Percentiles rank a stretch among this genome's conserved stretches.
Conservation (phyloP, 768 basidiomycete species). For the Goffeauzyma gilvescens region DNA sequence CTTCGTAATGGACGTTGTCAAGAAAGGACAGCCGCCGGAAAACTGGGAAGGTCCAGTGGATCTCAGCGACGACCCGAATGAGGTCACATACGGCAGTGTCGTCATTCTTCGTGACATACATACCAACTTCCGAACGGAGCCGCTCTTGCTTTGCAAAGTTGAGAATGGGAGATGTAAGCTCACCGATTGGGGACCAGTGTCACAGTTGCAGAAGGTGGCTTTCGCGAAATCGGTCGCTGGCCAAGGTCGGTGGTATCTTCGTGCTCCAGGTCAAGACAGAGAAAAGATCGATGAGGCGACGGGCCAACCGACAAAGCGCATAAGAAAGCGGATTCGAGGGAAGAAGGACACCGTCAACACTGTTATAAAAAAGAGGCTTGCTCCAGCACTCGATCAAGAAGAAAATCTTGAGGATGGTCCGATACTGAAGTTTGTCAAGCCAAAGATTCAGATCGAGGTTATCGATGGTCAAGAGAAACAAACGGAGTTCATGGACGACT, state of each 20-base stretch:
- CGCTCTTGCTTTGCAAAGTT: constrained; percentile 74
- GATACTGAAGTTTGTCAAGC: constrained; percentile 3
- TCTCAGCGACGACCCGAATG: constrained; percentile 21
- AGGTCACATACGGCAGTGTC: constrained; percentile 69
- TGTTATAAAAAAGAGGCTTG: constrained; percentile 7
- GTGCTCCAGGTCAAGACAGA: constrained; percentile 40
- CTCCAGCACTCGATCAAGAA: constrained; percentile 7
- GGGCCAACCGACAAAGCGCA: constrained; percentile 2
- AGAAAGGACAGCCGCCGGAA: constrained; percentile 42
- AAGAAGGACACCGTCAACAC: constrained; percentile 7
- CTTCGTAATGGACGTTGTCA: constrained; percentile 76
- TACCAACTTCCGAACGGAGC: constrained; percentile 67
- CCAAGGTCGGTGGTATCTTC: constrained; percentile 71
- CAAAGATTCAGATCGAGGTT: constrained; percentile 1
- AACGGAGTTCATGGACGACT: constrained; percentile 78
- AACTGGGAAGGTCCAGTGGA: neutral
- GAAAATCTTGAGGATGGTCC: constrained; percentile 4
- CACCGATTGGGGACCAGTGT: constrained; percentile 71
- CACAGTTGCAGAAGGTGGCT: constrained; percentile 92
- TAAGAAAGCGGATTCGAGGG: constrained; percentile 4
- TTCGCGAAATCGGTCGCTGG: constrained; percentile 58
- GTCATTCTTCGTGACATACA: constrained; percentile 67
- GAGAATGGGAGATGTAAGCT: constrained; percentile 70
- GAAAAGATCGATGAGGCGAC: constrained; percentile 4
- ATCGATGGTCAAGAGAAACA: constrained; percentile 2